Conservation (phyloP, 2,329 filamentous ascomycete genomes). For the Pseudogymnoascus sp. region DNA sequence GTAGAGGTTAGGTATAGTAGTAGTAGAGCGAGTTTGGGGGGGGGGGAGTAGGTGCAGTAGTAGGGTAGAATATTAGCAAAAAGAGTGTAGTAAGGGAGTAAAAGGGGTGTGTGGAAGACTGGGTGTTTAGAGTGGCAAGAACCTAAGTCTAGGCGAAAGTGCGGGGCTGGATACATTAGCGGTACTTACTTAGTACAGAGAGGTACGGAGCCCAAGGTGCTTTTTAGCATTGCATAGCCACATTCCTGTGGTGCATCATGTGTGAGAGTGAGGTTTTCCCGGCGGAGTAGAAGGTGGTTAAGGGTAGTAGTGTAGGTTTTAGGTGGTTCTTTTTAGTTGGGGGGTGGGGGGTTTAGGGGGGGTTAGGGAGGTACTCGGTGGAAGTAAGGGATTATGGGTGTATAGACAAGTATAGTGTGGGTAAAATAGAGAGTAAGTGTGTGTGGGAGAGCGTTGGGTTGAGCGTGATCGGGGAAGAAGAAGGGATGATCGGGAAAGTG, state of each 20-base stretch:
- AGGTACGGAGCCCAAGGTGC: neutral
- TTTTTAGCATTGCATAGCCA: neutral
- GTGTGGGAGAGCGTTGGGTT: neutral
- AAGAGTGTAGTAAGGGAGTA: neutral
- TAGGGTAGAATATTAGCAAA: neutral
- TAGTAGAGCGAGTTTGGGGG: neutral
- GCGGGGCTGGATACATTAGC: neutral
- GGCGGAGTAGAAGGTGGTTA: neutral
- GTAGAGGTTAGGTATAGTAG: neutral
- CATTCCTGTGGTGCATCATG: neutral
- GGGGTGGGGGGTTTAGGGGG: neutral
- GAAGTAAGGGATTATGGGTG: neutral
- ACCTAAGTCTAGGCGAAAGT: neutral
- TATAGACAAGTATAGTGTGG: neutral
- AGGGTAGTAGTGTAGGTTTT: neutral
- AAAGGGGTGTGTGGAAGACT: neutral
- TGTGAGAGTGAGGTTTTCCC: neutral
- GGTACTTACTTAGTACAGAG: neutral
- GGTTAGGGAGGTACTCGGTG: neutral
- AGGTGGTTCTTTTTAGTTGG: too few species aligned
- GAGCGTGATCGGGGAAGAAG: neutral
- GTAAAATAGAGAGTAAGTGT: too few species aligned
- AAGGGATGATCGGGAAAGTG: neutral
- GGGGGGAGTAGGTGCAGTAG: neutral
- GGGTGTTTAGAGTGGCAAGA: neutral